Evolutionary conservation across 805 yeast species (phyloP).

Genomic region (Cyberlindnera mycetangii): DNA sequence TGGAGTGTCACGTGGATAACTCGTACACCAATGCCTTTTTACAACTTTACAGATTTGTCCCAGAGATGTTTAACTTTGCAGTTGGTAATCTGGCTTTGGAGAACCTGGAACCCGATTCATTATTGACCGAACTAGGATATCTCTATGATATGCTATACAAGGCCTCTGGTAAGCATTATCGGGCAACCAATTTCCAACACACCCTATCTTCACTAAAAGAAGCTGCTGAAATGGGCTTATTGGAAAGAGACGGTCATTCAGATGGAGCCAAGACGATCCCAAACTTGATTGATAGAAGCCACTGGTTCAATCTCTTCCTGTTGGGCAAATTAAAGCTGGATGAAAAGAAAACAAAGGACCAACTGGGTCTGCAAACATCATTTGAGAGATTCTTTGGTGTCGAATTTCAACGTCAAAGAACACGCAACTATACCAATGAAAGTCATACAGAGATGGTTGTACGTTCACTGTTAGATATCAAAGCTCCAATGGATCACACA

Average conservation of each 20-base stretch:
- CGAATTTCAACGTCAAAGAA: conserved; percentile 13
- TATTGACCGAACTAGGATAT: conserved; percentile 82
- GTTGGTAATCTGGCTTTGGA: conserved; percentile 54
- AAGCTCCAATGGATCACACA: conserved; percentile 24
- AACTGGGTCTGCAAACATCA: neutral
- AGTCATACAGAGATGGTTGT: neutral
- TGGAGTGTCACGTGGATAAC: conserved; percentile 84
- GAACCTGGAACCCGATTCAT: conserved; percentile 42
- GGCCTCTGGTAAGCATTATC: conserved; percentile 74
- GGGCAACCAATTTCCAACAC: conserved; percentile 74
- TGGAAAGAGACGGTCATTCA: conserved; percentile 41
- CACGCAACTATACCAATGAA: conserved; percentile 6
- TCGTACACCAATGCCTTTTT: conserved; percentile 74
- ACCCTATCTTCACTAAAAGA: conserved; percentile 46
- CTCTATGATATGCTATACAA: conserved; percentile 87
- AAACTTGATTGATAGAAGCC: conserved; percentile 33
- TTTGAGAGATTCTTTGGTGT: conserved; percentile 40
- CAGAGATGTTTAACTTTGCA: conserved; percentile 66
- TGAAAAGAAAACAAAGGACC: conserved; percentile 35
- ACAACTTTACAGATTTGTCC: conserved; percentile 76
- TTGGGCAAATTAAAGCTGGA: conserved; percentile 51
- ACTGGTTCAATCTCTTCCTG: conserved; percentile 57
- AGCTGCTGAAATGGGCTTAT: conserved; percentile 50
- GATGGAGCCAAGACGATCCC: neutral
- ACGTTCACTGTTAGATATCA: conserved; percentile 18